A percentile compares a stretch with the other conserved stretches of the same genome.
phyloP scores from a whole-genome alignment of 371 early-diverging fungal genomes.

The Mortierella sp. region DNA sequence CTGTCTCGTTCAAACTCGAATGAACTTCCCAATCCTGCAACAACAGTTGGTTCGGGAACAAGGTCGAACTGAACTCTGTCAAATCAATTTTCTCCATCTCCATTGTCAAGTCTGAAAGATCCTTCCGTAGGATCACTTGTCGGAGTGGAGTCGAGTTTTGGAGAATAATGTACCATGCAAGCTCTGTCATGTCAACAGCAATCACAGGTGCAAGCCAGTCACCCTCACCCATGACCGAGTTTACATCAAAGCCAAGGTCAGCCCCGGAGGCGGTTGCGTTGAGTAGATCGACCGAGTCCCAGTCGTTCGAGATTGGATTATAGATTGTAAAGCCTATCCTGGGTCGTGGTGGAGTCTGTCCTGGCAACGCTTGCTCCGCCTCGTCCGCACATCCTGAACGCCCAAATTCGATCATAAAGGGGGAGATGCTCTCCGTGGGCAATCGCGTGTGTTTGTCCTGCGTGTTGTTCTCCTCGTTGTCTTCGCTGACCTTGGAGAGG shows the following conservation, averaged over 20 bases:
- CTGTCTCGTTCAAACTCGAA: slow-evolving; percentile 33
- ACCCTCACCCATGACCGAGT: slow-evolving; percentile 6
- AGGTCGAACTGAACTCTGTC: slow-evolving; percentile 26
- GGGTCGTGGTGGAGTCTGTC: slow-evolving; percentile 1
- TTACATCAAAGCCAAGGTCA: slow-evolving; percentile 23
- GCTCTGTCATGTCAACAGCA: slow-evolving; percentile 25
- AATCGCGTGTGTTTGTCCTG: slow-evolving; percentile 20
- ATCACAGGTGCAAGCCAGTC: slow-evolving; percentile 37
- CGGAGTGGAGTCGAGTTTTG: slow-evolving; percentile 43
- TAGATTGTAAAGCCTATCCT: slow-evolving; percentile 50
- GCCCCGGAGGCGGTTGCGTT: slow-evolving; percentile 7
- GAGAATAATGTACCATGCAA: slow-evolving; percentile 46
- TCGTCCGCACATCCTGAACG: slow-evolving; percentile 37
- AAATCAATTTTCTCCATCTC: slow-evolving; percentile 36
- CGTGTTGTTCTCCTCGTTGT: background rate
- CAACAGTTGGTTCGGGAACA: slow-evolving; percentile 28
- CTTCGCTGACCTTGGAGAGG: slow-evolving; percentile 1
- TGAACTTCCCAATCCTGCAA: slow-evolving; percentile 30
- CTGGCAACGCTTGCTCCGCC: background rate
- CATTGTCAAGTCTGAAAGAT: slow-evolving; percentile 18
- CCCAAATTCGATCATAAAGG: slow-evolving; percentile 49
- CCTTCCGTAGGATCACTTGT: slow-evolving; percentile 42
- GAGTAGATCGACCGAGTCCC: slow-evolving; percentile 34
- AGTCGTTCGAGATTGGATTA: slow-evolving; percentile 40
- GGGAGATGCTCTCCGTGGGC: slow-evolving; percentile 25